These are phyloP conservation scores for Ormosia emarginata DNA, from an alignment of 306 rosid genomes.

Conservation along the genomic window DNA sequence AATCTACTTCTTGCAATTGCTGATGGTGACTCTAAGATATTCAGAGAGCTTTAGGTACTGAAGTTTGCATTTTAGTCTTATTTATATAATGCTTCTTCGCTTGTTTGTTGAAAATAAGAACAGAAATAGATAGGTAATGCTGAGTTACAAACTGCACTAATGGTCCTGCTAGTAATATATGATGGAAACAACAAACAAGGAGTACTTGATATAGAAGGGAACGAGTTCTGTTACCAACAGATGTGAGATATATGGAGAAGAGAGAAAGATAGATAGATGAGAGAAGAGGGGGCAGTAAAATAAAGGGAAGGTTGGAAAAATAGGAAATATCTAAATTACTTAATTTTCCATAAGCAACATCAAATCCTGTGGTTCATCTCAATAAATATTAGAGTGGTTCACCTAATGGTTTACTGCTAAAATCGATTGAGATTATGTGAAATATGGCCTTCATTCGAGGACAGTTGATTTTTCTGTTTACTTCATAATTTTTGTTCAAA, in stretches of 20 bases:
- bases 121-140: neutral
- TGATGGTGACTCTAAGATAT: constrained; percentile 65
- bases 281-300: neutral
- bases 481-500: constrained; percentile 2
- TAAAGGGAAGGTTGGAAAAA: neutral
- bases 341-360: constrained; percentile 7
- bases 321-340: neutral
- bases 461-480: neutral
- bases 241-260: neutral
- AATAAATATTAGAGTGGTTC: neutral
- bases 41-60: constrained; percentile 78
- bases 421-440: neutral
- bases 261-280: neutral
- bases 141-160: neutral
- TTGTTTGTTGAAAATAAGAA: constrained; percentile 14
- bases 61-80: neutral
- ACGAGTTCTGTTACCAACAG: neutral
- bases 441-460: neutral
- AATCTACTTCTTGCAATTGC: constrained; percentile 85
- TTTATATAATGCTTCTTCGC: neutral
- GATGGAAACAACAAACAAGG: neutral
- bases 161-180: neutral
- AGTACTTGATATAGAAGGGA: constrained; percentile 9
- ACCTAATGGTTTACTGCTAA: constrained; percentile 1
- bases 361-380: neutral